phyloP scores from a whole-genome alignment of 116 monocot genomes.

The Iris pallida region DNA sequence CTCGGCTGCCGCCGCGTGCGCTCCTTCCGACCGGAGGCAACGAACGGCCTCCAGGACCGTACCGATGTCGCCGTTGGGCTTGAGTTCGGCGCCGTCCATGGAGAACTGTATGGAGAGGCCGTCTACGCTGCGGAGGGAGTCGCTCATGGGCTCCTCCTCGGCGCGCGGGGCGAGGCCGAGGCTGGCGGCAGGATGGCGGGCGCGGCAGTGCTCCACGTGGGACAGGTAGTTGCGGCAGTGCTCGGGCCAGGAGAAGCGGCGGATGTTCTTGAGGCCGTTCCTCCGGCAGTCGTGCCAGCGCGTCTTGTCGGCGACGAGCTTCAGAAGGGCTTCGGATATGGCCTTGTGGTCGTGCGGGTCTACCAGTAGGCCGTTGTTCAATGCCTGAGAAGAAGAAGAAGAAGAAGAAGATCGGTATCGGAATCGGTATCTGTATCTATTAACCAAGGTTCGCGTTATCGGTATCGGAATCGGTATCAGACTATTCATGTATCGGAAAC shows the following conservation, averaged over 20 bases:
- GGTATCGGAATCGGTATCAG: no score
- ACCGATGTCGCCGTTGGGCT: conserved; percentile 5
- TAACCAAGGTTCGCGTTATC: no score
- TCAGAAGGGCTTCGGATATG: conserved; percentile 59
- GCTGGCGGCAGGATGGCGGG: conserved; percentile 20
- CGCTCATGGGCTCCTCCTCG: conserved; percentile 60
- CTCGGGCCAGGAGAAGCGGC: conserved; percentile 81
- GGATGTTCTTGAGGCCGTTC: conserved; percentile 70
- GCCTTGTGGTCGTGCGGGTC: conserved; percentile 67
- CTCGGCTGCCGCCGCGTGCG: background rate
- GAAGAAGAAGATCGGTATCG: no score
- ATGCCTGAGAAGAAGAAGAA: conserved; percentile 30
- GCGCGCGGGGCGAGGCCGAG: conserved; percentile 7
- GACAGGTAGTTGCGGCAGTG: conserved; percentile 59
- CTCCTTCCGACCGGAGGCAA: conserved; percentile 7
- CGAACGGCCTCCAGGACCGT: conserved; percentile 34
- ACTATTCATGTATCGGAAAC: no score
- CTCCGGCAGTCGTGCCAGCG: conserved; percentile 66
- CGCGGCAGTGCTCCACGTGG: conserved; percentile 24
- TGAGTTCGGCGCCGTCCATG: conserved; percentile 15
- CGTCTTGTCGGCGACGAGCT: conserved; percentile 54
- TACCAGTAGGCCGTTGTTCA: conserved; percentile 71
- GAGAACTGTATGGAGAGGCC: conserved; percentile 57
- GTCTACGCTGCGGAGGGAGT: conserved; percentile 55
- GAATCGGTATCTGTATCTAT: no score